phyloP scores from a whole-genome alignment of 1,284 basidiomycete genomes.

The Xerocomus nothofagi region DNA sequence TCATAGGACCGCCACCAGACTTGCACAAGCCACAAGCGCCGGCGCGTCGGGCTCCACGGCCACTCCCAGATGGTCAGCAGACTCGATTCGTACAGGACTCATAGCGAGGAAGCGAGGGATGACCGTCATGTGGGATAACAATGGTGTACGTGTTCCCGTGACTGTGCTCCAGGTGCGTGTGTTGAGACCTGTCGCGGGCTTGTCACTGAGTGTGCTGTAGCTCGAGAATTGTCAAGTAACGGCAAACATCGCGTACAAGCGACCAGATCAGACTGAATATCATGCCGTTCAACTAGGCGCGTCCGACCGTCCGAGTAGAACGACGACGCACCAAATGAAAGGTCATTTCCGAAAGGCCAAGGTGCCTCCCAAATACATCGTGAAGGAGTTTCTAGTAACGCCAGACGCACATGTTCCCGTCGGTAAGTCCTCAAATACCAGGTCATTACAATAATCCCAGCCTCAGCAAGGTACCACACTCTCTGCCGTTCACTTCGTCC shows the following conservation, averaged over 20 bases:
- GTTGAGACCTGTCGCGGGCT: not conserved
- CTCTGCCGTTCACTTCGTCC: slow-evolving; percentile 94
- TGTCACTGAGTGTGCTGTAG: slow-evolving; percentile 39
- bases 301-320: slow-evolving; percentile 66
- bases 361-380: slow-evolving; percentile 82
- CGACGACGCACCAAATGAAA: slow-evolving; percentile 70
- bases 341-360: slow-evolving; percentile 88
- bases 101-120: slow-evolving; percentile 96
- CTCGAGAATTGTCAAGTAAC: slow-evolving; percentile 86
- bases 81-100: slow-evolving; percentile 88
- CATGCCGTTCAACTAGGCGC: slow-evolving; percentile 87
- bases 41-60: slow-evolving; percentile 27
- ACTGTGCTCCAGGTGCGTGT: slow-evolving; percentile 91
- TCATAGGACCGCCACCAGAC: slow-evolving; percentile 38
- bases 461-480: slow-evolving; percentile 72
- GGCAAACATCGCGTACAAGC: slow-evolving; percentile 65
- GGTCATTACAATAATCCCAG: not conserved
- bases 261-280: slow-evolving; percentile 69
- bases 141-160: slow-evolving; percentile 85
- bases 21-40: slow-evolving; percentile 36
- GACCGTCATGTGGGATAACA: slow-evolving; percentile 91
- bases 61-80: slow-evolving; percentile 76
- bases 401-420: slow-evolving; percentile 88
- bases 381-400: slow-evolving; percentile 90
- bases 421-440: slow-evolving; percentile 46